phyloP scores from a whole-genome alignment of 768 basidiomycete genomes.

The Boletus huronensis region DNA sequence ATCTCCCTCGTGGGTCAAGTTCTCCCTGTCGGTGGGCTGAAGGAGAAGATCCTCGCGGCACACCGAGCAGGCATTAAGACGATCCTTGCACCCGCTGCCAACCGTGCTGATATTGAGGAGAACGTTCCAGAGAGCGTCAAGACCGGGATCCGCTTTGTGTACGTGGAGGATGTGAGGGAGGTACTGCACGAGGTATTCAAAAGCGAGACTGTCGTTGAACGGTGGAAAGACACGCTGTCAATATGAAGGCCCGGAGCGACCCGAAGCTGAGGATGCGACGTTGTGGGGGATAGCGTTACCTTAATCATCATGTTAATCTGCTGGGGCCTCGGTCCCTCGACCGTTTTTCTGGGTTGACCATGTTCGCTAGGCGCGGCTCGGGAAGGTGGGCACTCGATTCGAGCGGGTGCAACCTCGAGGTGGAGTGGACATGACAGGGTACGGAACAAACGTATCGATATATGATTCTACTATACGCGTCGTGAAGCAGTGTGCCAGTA shows the following conservation, averaged over 20 bases:
- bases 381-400: neutral
- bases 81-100: slow-evolving; percentile 81
- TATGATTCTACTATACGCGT: too few relatives aligned
- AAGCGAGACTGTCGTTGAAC: slow-evolving; percentile 52
- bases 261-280: neutral
- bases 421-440: neutral
- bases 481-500: too few relatives aligned
- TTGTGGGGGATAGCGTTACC: neutral
- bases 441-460: too few relatives aligned
- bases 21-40: slow-evolving; percentile 91
- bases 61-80: slow-evolving; percentile 96
- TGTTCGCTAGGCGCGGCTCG: neutral
- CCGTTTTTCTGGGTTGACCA: too few relatives aligned
- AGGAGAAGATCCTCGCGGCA: slow-evolving; percentile 95
- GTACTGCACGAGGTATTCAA: slow-evolving; percentile 86
- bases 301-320: neutral
- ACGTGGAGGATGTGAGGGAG: slow-evolving; percentile 90
- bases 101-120: slow-evolving; percentile 93
- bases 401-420: neutral
- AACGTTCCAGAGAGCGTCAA: slow-evolving; percentile 97
- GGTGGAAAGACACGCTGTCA: slow-evolving; percentile 64
- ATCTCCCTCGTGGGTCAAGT: slow-evolving; percentile 96
- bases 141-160: slow-evolving; percentile 90
- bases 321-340: neutral
- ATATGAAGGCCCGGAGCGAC: slow-evolving; percentile 13